phyloP scores from a whole-genome alignment of 1,284 basidiomycete genomes.

The Trametes pubescens region DNA sequence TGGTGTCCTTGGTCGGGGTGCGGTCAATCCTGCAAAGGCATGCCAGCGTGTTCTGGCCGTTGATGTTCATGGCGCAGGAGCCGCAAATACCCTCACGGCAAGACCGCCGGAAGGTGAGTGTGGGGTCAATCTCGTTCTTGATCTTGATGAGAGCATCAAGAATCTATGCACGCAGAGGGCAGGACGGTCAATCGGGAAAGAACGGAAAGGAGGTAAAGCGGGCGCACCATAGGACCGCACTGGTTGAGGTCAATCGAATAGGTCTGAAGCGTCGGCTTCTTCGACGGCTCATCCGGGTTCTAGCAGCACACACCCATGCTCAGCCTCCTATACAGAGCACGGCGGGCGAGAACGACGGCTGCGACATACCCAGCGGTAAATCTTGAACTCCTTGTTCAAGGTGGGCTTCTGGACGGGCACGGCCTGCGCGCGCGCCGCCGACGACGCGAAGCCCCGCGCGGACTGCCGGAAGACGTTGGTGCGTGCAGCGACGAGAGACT shows the following conservation, averaged over 20 bases:
- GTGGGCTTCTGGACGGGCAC: conserved; percentile 51
- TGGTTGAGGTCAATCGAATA: conserved; percentile 95
- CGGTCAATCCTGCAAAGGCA: conserved; percentile 97
- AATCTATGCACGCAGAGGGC: conserved; percentile 60
- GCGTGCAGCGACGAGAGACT: conserved; percentile 39
- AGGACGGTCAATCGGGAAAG: background rate
- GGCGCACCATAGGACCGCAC: conserved; percentile 92
- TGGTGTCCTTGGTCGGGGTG: conserved; percentile 73
- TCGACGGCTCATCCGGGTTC: conserved; percentile 96
- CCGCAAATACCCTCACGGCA: conserved; percentile 99
- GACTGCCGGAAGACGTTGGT: conserved; percentile 24
- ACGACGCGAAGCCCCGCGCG: conserved; percentile 47
- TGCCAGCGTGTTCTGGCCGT: conserved; percentile 97
- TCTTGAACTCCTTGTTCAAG: conserved; percentile 88
- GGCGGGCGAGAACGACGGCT: background rate
- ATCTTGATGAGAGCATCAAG: conserved; percentile 98
- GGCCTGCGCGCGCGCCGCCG: conserved; percentile 47
- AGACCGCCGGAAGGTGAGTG: conserved; percentile 95
- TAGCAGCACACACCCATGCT: conserved; percentile 39
- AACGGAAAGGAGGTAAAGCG: conserved; percentile 25
- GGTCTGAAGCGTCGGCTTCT: conserved; percentile 91
- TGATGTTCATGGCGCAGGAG: conserved; percentile 99
- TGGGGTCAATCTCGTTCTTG: conserved; percentile 98
- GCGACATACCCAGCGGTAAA: conserved; percentile 88
- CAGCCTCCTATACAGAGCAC: background rate